phyloP scores from a whole-genome alignment of 805 yeast species.

The Sungouiella blattae region DNA sequence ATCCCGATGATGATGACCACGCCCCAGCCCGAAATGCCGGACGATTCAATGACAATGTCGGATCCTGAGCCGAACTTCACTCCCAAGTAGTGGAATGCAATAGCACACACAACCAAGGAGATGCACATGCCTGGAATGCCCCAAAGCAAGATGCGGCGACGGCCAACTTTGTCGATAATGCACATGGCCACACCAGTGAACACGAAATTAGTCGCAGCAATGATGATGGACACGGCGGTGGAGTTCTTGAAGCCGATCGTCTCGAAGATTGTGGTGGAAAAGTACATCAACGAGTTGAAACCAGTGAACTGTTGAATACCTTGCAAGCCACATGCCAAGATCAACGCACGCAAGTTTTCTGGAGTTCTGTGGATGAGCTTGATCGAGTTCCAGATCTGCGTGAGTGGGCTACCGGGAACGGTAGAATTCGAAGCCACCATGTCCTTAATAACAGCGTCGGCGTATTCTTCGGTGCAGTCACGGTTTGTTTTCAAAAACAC shows the following conservation, averaged over 20 bases:
- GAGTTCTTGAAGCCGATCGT: conserved; percentile 85
- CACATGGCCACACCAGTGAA: conserved; percentile 84
- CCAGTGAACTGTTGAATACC: conserved; percentile 97
- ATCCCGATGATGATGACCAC: conserved; percentile 79
- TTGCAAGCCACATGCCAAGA: conserved; percentile 89
- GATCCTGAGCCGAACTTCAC: conserved; percentile 50
- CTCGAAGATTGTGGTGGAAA: conserved; percentile 87
- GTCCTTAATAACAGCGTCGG: conserved; percentile 67
- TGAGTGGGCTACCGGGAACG: conserved; percentile 42
- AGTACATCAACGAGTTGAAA: conserved; percentile 94
- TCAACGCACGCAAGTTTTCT: conserved; percentile 82
- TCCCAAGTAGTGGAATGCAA: conserved; percentile 86
- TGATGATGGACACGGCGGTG: conserved; percentile 90
- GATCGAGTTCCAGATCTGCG: conserved; percentile 57
- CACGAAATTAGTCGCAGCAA: conserved; percentile 91
- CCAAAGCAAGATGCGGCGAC: conserved; percentile 72
- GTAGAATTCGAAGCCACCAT: conserved; percentile 45
- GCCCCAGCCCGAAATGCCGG: conserved; percentile 78
- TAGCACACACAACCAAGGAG: conserved; percentile 75
- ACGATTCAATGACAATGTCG: conserved; percentile 33
- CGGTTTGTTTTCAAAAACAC: conserved; percentile 65
- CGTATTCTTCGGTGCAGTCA: conserved; percentile 59
- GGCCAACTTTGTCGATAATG: conserved; percentile 83
- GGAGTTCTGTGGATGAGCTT: conserved; percentile 63
- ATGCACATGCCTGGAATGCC: conserved; percentile 85